phyloP scores from a whole-genome alignment of 148 eudicot genomes.

The Heliosperma pusillum region DNA sequence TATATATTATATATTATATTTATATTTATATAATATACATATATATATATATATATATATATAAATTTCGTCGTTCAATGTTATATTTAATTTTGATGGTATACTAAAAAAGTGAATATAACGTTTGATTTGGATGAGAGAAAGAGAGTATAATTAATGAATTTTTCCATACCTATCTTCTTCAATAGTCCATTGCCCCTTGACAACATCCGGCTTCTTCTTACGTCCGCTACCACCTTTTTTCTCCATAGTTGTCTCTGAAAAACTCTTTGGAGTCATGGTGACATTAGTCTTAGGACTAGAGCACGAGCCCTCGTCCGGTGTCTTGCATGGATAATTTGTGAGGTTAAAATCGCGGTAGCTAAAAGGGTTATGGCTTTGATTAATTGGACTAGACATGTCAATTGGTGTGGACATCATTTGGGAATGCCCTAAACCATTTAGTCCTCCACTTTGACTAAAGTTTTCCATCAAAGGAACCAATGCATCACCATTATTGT shows the following conservation, averaged over 20 bases:
- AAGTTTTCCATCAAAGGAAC: slow-evolving; percentile 25
- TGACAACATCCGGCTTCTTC: slow-evolving; percentile 55
- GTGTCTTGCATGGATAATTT: slow-evolving; percentile 27
- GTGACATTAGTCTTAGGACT: slow-evolving; percentile 26
- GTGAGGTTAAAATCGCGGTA: slow-evolving; percentile 26
- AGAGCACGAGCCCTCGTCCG: slow-evolving; percentile 58
- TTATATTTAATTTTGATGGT: too few species aligned
- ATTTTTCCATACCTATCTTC: slow-evolving; percentile 68
- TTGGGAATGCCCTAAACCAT: slow-evolving; percentile 27
- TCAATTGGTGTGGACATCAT: slow-evolving; percentile 18
- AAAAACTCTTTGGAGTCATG: slow-evolving; percentile 12
- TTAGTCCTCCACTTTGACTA: slow-evolving; percentile 21
- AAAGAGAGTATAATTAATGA: neutral
- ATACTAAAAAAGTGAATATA: too few species aligned
- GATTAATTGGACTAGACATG: slow-evolving; percentile 17
- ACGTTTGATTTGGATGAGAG: too few species aligned
- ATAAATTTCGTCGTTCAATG: too few species aligned
- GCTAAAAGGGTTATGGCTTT: slow-evolving; percentile 15
- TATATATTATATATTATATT: too few species aligned
- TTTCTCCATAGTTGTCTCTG: slow-evolving; percentile 11
- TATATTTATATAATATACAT: too few species aligned
- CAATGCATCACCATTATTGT: slow-evolving; percentile 13
- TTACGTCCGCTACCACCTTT: slow-evolving; percentile 32
- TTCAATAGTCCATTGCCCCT: slow-evolving; percentile 91
- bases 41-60: too few species aligned